These are phyloP conservation scores for Staphylotrichum longicolle DNA, from an alignment of 495 filamentous ascomycete species.

Conservation along the genomic window DNA sequence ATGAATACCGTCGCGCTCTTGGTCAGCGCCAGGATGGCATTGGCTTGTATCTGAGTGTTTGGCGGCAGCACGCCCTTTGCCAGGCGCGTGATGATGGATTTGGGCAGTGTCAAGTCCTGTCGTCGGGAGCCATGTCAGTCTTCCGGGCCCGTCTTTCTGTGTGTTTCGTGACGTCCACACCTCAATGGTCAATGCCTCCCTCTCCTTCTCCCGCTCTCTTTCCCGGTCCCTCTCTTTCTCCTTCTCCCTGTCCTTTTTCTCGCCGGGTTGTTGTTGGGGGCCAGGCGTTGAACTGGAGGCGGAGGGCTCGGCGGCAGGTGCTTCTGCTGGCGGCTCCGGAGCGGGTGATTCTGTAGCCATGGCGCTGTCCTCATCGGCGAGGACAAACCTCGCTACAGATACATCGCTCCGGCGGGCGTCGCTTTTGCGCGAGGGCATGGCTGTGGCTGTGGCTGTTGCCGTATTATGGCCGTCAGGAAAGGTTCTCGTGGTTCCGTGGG, in stretches of 20 bases:
- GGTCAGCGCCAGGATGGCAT: constrained; percentile 84
- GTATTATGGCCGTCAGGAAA: neutral
- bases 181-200: constrained; percentile 43
- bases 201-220: constrained; percentile 28
- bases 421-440: constrained; percentile 42
- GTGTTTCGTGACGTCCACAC: constrained; percentile 20
- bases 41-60: constrained; percentile 91
- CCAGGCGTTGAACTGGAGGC: constrained; percentile 9
- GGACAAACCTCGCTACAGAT: constrained; percentile 43
- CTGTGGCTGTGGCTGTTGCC: neutral
- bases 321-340: constrained; percentile 23
- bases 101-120: constrained; percentile 90
- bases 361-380: constrained; percentile 36
- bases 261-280: constrained; percentile 7
- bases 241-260: constrained; percentile 27
- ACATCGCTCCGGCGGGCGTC: constrained; percentile 42
- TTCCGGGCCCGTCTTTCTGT: neutral
- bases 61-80: constrained; percentile 96
- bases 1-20: constrained; percentile 95
- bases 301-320: constrained; percentile 21
- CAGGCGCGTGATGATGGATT: constrained; percentile 87
- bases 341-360: constrained; percentile 27
- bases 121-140: neutral
- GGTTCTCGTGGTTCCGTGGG: neutral
- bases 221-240: constrained; percentile 35